phyloP scores from a whole-genome alignment of 129 eudicot species.

The Artemisia annua region DNA sequence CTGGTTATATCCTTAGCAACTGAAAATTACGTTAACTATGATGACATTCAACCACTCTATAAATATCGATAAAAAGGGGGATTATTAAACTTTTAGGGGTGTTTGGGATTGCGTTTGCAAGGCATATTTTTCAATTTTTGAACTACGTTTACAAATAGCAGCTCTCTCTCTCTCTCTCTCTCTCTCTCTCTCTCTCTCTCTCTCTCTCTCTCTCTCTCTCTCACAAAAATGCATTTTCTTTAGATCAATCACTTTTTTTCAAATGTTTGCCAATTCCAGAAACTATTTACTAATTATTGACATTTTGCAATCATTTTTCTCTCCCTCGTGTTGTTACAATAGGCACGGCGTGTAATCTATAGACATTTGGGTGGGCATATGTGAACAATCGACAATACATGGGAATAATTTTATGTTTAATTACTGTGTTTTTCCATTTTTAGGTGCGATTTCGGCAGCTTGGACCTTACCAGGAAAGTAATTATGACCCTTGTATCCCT shows the following conservation, averaged over 20 bases:
- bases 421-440: conserved; percentile 33
- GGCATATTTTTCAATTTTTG: neutral
- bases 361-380: conserved; percentile 84
- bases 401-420: conserved; percentile 69
- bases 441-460: too few species aligned
- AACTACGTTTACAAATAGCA: too few species aligned
- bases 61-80: neutral
- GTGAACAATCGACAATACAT: conserved; percentile 54
- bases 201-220: too few species aligned
- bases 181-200: too few species aligned
- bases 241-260: too few species aligned
- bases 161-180: too few species aligned
- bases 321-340: neutral
- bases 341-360: neutral
- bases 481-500: conserved; percentile 27
- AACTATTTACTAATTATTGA: too few species aligned
- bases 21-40: neutral
- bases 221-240: too few species aligned
- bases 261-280: too few species aligned
- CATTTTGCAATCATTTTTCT: neutral
- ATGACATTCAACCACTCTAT: too few species aligned
- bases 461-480: too few species aligned
- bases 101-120: conserved; percentile 52
- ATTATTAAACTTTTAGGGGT: conserved; percentile 36
- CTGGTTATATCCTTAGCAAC: conserved; percentile 55